Percentiles rank a stretch among this genome's conserved stretches.
Evolutionary conservation across 2,329 filamentous ascomycete genomes (phyloP).

Genomic region (Fusarium sp.): DNA sequence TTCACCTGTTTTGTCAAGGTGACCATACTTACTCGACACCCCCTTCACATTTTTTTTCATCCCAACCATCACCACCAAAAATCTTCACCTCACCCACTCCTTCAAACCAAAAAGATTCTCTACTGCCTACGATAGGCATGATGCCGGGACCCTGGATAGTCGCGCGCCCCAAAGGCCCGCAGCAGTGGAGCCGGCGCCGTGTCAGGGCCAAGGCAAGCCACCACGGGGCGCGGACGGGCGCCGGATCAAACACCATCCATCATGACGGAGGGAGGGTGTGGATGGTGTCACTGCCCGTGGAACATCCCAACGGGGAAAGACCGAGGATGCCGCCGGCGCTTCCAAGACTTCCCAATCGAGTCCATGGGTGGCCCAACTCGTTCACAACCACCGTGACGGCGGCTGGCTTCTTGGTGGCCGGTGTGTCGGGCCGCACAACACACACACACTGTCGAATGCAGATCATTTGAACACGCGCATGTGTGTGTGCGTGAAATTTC

Average conservation of each 20-base stretch:
- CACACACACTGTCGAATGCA: constrained; percentile 6
- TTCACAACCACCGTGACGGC: constrained; percentile 12
- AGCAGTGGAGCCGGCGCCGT: constrained; percentile 33
- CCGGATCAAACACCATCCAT: constrained; percentile 28
- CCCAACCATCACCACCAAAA: background rate
- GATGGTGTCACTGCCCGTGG: constrained; percentile 32
- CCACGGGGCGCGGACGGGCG: constrained; percentile 26
- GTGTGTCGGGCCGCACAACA: constrained; percentile 7
- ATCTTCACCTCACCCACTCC: constrained; percentile 14
- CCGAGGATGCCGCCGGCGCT: constrained; percentile 36
- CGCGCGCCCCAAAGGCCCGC: constrained; percentile 16
- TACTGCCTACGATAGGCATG: constrained; percentile 16
- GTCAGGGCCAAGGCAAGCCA: constrained; percentile 38
- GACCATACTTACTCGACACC: background rate
- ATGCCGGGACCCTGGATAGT: constrained; percentile 13
- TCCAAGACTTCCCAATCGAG: constrained; percentile 10
- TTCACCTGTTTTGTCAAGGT: background rate
- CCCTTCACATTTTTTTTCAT: background rate
- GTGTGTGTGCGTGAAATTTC: background rate
- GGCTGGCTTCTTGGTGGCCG: constrained; percentile 4
- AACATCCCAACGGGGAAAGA: constrained; percentile 40
- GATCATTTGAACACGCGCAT: constrained; percentile 22
- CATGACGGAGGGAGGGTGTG: constrained; percentile 24
- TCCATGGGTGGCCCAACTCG: constrained; percentile 9
- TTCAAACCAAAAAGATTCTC: background rate